phyloP scores from a whole-genome alignment of 179 eudicot species.

The Drosera spatulata region DNA sequence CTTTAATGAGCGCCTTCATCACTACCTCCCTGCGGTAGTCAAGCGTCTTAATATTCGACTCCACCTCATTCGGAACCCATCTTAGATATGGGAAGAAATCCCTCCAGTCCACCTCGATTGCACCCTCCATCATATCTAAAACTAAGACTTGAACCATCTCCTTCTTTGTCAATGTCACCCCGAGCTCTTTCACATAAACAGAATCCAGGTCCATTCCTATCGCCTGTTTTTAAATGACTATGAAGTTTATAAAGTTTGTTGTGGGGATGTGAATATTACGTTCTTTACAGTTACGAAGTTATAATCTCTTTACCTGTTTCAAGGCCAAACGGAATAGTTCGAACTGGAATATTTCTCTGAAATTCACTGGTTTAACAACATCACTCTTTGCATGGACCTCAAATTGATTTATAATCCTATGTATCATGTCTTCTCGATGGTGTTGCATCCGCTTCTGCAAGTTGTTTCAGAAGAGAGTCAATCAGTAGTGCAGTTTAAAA shows the following conservation, averaged over 20 bases:
- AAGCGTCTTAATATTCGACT: conserved; percentile 38
- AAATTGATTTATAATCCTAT: conserved; percentile 25
- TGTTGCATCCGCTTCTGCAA: conserved; percentile 51
- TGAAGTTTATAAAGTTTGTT: neutral
- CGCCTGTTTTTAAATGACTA: conserved; percentile 51
- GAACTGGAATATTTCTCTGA: conserved; percentile 54
- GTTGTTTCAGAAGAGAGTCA: neutral
- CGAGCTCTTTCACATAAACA: conserved; percentile 53
- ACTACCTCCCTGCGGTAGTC: conserved; percentile 50
- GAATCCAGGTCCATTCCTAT: conserved; percentile 56
- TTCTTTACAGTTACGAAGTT: too few species aligned
- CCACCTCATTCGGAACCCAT: conserved; percentile 81
- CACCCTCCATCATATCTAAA: conserved; percentile 77
- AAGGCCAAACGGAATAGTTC: conserved; percentile 67
- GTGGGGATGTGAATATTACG: too few species aligned
- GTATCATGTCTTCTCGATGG: conserved; percentile 55
- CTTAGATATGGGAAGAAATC: conserved; percentile 82
- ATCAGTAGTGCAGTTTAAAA: neutral
- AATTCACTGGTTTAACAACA: conserved; percentile 40
- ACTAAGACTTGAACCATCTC: conserved; percentile 55
- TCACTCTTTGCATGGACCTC: conserved; percentile 18
- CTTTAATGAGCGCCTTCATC: conserved; percentile 55
- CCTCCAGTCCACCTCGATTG: conserved; percentile 96
- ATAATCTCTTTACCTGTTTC: conserved; percentile 43
- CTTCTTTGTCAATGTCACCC: conserved; percentile 40